A percentile compares a stretch with the other conserved stretches of the same genome.
Evolutionary conservation across 768 basidiomycete species (phyloP).

Genomic region (Naganishia friedmannii): DNA sequence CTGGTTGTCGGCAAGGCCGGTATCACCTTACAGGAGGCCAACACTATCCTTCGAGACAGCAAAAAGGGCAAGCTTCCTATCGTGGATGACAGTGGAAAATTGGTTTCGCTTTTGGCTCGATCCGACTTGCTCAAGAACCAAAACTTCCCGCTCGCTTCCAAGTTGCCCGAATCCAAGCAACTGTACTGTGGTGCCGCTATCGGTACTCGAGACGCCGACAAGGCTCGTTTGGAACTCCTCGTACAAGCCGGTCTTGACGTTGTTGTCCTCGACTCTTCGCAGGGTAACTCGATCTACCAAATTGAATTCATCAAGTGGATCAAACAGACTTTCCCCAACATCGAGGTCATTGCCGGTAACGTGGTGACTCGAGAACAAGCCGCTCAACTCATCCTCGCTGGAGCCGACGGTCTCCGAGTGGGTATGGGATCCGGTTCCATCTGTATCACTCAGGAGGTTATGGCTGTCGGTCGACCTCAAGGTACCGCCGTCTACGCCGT

Average conservation of each 20-base stretch:
- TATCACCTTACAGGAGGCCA: slow-evolving; percentile 85
- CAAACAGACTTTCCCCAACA: slow-evolving; percentile 74
- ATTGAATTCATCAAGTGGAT: slow-evolving; percentile 93
- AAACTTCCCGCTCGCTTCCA: slow-evolving; percentile 89
- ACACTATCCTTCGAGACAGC: slow-evolving; percentile 86
- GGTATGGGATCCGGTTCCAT: slow-evolving; percentile 99
- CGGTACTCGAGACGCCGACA: slow-evolving; percentile 85
- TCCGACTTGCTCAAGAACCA: slow-evolving; percentile 97
- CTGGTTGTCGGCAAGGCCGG: slow-evolving; percentile 84
- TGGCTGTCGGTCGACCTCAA: slow-evolving; percentile 97
- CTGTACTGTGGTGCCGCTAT: slow-evolving; percentile 93
- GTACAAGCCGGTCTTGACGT: slow-evolving; percentile 94
- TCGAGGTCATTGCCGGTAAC: slow-evolving; percentile 95
- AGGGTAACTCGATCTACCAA: slow-evolving; percentile 92
- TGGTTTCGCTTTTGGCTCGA: slow-evolving; percentile 82
- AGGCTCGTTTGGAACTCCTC: slow-evolving; percentile 76
- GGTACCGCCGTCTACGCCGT: slow-evolving; percentile 98
- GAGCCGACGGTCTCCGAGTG: slow-evolving; percentile 89
- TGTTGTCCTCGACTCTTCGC: slow-evolving; percentile 88
- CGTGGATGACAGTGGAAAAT: slow-evolving; percentile 64
- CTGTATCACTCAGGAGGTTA: slow-evolving; percentile 99
- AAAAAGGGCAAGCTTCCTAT: slow-evolving; percentile 98
- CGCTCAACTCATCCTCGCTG: slow-evolving; percentile 84
- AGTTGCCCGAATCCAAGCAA: slow-evolving; percentile 85
- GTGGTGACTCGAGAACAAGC: slow-evolving; percentile 98